phyloP scores from a whole-genome alignment of 2,329 filamentous ascomycete genomes.

The Sarocladium strictum region DNA sequence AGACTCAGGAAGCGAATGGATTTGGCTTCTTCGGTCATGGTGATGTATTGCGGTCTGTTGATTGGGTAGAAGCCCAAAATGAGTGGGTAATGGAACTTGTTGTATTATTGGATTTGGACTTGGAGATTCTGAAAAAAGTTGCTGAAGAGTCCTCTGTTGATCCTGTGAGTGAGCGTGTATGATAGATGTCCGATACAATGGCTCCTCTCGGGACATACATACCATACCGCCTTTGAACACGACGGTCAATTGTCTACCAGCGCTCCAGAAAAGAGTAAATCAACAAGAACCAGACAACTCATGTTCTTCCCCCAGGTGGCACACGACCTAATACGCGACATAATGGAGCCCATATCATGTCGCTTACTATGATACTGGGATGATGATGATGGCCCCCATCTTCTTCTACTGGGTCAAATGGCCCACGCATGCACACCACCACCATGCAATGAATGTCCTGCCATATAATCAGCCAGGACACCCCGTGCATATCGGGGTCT shows the following conservation, averaged over 20 bases:
- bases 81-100: background rate
- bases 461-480: background rate
- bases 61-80: background rate
- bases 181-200: too few species aligned
- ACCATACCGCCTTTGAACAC: too few species aligned
- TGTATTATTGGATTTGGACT: background rate
- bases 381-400: too few species aligned
- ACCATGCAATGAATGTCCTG: background rate
- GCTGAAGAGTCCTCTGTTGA: background rate
- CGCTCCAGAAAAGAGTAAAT: too few species aligned
- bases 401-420: background rate
- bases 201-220: too few species aligned
- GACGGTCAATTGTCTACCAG: too few species aligned
- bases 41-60: background rate
- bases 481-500: background rate
- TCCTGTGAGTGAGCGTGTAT: background rate
- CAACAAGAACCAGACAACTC: too few species aligned
- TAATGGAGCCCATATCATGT: too few species aligned
- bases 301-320: too few species aligned
- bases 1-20: background rate
- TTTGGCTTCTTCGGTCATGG: background rate
- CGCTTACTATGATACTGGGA: too few species aligned
- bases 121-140: background rate
- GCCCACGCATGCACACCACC: background rate
- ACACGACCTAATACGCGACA: too few species aligned